These are phyloP conservation scores for Leishmania braziliensis DNA, from an alignment of 208 protist genomes.

Conservation along the genomic window DNA sequence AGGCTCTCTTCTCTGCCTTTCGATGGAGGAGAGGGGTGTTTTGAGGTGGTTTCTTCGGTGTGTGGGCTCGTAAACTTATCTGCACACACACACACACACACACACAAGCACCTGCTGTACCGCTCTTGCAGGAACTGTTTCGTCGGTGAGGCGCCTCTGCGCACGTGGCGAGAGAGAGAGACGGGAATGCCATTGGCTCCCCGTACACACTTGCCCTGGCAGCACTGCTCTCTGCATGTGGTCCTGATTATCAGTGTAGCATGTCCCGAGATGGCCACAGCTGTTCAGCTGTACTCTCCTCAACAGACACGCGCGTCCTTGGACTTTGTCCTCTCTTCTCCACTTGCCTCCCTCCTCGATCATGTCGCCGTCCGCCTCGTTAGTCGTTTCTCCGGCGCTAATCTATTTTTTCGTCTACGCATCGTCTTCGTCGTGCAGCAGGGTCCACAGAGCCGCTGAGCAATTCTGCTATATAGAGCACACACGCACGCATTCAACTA, in stretches of 20 bases:
- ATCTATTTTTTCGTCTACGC: no score
- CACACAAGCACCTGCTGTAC: neutral
- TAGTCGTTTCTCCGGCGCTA: neutral
- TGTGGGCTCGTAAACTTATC: neutral
- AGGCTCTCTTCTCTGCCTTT: neutral
- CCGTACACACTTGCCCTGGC: neutral
- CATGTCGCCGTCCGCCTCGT: neutral
- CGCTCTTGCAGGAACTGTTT: neutral
- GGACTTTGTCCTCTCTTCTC: neutral
- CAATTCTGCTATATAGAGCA: neutral
- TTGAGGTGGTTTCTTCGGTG: neutral
- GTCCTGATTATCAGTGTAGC: no score
- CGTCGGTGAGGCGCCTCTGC: neutral
- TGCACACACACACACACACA: neutral
- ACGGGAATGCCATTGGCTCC: neutral
- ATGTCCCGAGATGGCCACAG: neutral
- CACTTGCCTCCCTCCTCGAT: no score
- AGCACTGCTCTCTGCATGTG: neutral
- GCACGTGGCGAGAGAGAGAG: neutral
- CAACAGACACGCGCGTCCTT: neutral
- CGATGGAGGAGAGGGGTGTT: neutral
- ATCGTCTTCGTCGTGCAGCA: neutral
- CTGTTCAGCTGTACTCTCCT: neutral
- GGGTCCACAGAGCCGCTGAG: neutral
- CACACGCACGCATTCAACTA: neutral